A percentile compares a stretch with the other conserved stretches of the same genome.
Evolutionary conservation across 2,329 filamentous ascomycete species (phyloP).

Genomic region (Biscogniauxia marginata): DNA sequence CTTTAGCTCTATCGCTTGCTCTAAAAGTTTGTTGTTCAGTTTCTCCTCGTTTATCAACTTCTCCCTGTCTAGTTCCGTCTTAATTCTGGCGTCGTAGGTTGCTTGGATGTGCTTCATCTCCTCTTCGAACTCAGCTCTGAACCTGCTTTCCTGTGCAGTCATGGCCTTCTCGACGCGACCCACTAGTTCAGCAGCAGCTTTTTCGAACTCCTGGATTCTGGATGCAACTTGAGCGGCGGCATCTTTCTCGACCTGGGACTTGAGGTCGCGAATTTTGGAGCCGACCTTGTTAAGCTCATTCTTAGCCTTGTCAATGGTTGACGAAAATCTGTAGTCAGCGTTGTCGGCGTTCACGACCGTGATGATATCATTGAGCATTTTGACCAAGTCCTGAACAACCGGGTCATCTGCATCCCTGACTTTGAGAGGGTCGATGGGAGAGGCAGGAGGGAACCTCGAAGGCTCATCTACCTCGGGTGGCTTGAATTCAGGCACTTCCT

Average conservation of each 20-base stretch:
- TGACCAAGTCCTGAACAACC: slow-evolving; percentile 88
- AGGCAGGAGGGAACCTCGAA: slow-evolving; percentile 60
- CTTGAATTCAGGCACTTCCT: slow-evolving; percentile 41
- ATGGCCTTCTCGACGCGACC: slow-evolving; percentile 83
- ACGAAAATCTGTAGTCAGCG: slow-evolving; percentile 72
- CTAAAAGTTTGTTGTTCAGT: slow-evolving; percentile 78
- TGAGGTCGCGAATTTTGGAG: slow-evolving; percentile 72
- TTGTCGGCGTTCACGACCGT: slow-evolving; percentile 87
- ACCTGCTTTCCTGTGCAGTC: slow-evolving; percentile 75
- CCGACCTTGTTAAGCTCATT: slow-evolving; percentile 76
- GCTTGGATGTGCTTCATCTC: slow-evolving; percentile 79
- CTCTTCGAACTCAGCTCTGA: slow-evolving; percentile 81
- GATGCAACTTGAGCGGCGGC: slow-evolving; percentile 73
- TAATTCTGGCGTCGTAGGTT: slow-evolving; percentile 76
- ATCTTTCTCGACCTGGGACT: slow-evolving; percentile 64
- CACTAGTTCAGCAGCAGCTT: slow-evolving; percentile 83
- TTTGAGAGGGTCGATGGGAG: slow-evolving; percentile 74
- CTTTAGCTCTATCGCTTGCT: slow-evolving; percentile 89
- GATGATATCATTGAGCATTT: slow-evolving; percentile 95
- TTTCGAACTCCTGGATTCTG: slow-evolving; percentile 77
- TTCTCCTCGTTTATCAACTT: slow-evolving; percentile 79
- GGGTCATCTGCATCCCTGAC: slow-evolving; percentile 78
- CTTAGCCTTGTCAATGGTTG: slow-evolving; percentile 83
- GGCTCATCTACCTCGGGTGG: slow-evolving; percentile 65
- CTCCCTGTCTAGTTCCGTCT: slow-evolving; percentile 75